Evolutionary conservation across 2,329 filamentous ascomycete species (phyloP), one percentile per base, ranked within the genome.

Genomic region (Colletotrichum sp.): DNA sequence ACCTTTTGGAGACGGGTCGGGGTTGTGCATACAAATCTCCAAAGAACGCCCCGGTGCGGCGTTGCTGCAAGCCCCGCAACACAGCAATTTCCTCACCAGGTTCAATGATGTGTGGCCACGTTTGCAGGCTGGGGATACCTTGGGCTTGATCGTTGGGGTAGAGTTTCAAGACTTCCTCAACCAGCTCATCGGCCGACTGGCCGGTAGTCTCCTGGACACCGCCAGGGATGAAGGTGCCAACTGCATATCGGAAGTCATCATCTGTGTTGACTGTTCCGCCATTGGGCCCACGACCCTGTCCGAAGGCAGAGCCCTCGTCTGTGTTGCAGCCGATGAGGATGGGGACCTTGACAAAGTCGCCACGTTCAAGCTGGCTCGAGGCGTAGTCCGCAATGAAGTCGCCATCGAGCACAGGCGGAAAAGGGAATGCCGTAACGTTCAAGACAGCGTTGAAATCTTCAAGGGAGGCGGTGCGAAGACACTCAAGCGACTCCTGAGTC

Each of bases 291-390:
- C 39, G 80, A 44, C 73, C 81, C 12, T 57, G 59, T 12, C 78
- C 79, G 59, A 81, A 82, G 3, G 78, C 75, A 3, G 79, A 67
- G 13, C 83, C 83, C 71, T 84, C 83, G 44, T 84, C 83, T 5
- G 79, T 78, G 72, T 86, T 87, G 12, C 82, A 77, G 7, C 85
- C 85, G 32, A 84, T 81, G 1, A 87, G 78, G 3, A 84, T 52
- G 0, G 84, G 84, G 0, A 86, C 82, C 68, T 81, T 80, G 59
- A 81, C 80, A 63, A 87, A 87, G 11, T 79, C 76, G 2, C 85
- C 85, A 0, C 78, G 77, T 3, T 65, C 44, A 1, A 85, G 62
- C 63, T 85, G 84, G 64, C 81, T 80, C 12, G 82, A 79, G 13
- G 79, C 78, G 69, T 81, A 82, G 27, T 82, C 80, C 7, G 77